Evolutionary conservation across 192 early-diverging fungal genomes (phyloP).

Genomic region (Helicostylum pulchrum): DNA sequence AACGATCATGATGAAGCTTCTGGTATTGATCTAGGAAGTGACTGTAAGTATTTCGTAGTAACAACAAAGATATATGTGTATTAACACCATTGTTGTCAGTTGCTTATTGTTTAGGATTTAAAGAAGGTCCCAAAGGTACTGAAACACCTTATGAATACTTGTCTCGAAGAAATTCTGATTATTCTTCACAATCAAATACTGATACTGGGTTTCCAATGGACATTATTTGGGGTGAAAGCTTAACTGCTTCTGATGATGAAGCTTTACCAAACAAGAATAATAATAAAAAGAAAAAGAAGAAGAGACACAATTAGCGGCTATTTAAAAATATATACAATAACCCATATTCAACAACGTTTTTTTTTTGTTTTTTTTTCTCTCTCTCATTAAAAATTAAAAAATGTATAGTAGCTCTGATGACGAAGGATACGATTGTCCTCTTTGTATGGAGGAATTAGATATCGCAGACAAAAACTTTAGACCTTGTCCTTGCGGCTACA

Average conservation of each 20-base stretch:
- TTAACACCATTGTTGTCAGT: conserved; percentile 13
- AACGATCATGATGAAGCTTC: conserved; percentile 5
- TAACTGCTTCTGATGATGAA: conserved; percentile 19
- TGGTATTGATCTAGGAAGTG: conserved; percentile 35
- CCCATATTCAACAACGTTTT: neutral
- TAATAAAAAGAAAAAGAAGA: conserved; percentile 6
- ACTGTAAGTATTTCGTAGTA: conserved; percentile 19
- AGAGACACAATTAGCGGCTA: neutral
- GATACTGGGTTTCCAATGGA: conserved; percentile 16
- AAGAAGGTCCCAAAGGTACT: conserved; percentile 15
- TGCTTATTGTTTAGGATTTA: conserved; percentile 37
- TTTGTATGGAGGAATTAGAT: conserved; percentile 99
- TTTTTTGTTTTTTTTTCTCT: conserved; percentile 6
- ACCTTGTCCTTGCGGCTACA: conserved; percentile 97
- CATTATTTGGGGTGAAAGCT: conserved; percentile 28
- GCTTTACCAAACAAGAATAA: neutral
- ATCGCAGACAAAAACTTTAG: conserved; percentile 93
- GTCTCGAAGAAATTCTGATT: conserved; percentile 19
- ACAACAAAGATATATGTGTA: neutral
- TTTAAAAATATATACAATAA: neutral
- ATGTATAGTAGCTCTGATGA: conserved; percentile 52
- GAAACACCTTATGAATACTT: conserved; percentile 19
- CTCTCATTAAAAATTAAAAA: neutral
- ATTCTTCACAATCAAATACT: conserved; percentile 2
- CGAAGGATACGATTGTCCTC: conserved; percentile 97